These are phyloP conservation scores for Haplosporangium sp. DNA, from an alignment of 371 early-diverging fungal species.

Conservation along the genomic window DNA sequence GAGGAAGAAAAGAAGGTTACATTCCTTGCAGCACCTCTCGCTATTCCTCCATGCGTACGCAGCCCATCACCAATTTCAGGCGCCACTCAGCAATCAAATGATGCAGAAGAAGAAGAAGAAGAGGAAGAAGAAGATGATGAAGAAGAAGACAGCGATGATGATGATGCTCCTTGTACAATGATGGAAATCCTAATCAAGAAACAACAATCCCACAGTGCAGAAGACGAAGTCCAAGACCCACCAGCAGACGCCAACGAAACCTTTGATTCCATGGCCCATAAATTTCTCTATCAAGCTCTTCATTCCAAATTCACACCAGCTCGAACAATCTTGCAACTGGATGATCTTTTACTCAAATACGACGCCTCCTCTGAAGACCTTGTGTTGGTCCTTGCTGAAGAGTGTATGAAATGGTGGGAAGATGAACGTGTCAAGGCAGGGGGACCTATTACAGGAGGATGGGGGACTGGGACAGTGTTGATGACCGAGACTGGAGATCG, in stretches of 20 bases:
- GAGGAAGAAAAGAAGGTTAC: constrained; percentile 36
- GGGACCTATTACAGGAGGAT: constrained; percentile 45
- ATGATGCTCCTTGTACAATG: constrained; percentile 44
- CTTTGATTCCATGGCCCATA: constrained; percentile 63
- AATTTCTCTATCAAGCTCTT: constrained; percentile 68
- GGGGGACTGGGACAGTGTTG: constrained; percentile 29
- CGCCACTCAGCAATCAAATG: not conserved
- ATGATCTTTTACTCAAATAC: constrained; percentile 68
- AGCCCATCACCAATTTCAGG: constrained; percentile 1
- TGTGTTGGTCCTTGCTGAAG: constrained; percentile 54
- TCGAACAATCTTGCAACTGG: constrained; percentile 66
- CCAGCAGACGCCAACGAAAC: constrained; percentile 49
- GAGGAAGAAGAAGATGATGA: constrained; percentile 18
- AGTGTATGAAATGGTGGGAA: constrained; percentile 54
- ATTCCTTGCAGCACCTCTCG: constrained; percentile 18
- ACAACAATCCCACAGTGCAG: constrained; percentile 25
- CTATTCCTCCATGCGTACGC: constrained; percentile 11
- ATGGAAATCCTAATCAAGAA: constrained; percentile 50
- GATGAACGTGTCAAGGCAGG: constrained; percentile 41
- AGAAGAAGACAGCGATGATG: constrained; percentile 7
- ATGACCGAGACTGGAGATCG: constrained; percentile 31
- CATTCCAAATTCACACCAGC: constrained; percentile 66
- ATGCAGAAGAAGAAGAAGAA: constrained; percentile 7
- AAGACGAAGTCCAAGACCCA: constrained; percentile 39
- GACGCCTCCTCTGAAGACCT: constrained; percentile 62